phyloP scores from a whole-genome alignment of 1,284 basidiomycete genomes.

The Papiliotrema laurentii region DNA sequence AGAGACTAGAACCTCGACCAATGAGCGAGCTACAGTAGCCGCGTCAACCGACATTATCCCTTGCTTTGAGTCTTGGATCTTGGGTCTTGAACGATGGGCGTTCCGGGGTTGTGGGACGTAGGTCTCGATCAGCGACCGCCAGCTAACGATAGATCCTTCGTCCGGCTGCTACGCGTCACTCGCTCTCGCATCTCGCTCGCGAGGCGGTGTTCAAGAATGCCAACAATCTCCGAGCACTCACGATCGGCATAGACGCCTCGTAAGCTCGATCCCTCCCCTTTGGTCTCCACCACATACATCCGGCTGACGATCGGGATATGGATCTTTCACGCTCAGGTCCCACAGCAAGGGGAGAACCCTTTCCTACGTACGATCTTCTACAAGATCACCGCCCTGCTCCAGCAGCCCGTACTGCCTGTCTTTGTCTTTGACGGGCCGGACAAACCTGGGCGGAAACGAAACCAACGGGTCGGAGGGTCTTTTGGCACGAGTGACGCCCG shows the following conservation, averaged over 20 bases:
- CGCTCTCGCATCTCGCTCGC: constrained; percentile 29
- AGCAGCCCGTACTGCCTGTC: constrained; percentile 73
- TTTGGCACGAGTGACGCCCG: constrained; percentile 59
- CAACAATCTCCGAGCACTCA: constrained; percentile 39
- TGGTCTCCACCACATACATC: not conserved
- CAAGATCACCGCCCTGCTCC: constrained; percentile 62
- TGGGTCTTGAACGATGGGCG: constrained; percentile 2
- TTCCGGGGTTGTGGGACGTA: constrained; percentile 7
- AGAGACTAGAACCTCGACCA: no score
- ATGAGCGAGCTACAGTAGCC: no score
- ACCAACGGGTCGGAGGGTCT: constrained; percentile 53
- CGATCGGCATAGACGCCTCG: constrained; percentile 49
- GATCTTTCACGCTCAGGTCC: constrained; percentile 50
- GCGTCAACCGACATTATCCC: no score
- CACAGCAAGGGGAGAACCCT: constrained; percentile 50
- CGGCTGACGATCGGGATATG: constrained; percentile 39
- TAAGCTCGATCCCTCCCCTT: no score
- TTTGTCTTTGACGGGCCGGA: constrained; percentile 90
- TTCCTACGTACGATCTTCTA: constrained; percentile 54
- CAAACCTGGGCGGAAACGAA: constrained; percentile 73
- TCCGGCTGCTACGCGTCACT: constrained; percentile 35
- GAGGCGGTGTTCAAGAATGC: constrained; percentile 41
- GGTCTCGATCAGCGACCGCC: not conserved
- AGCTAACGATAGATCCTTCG: constrained; percentile 31
- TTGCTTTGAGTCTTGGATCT: no score